phyloP scores from a whole-genome alignment of 192 early-diverging fungal species.

The Podila minutissima region DNA sequence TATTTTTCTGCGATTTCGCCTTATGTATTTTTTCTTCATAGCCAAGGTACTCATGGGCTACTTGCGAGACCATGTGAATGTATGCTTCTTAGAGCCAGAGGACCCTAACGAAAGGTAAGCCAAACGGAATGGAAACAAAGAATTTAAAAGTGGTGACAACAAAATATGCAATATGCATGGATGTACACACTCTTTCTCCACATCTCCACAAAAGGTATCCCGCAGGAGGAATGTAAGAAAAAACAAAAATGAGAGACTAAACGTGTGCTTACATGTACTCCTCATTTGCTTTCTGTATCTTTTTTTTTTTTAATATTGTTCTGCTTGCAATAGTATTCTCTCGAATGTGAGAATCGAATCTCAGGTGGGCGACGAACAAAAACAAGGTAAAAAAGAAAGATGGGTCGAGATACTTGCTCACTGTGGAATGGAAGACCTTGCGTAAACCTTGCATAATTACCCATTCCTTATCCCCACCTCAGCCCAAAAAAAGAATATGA shows the following conservation, averaged over 20 bases:
- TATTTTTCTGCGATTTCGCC: too few relatives aligned
- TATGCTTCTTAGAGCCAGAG: slow-evolving; percentile 79
- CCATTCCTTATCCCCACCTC: too few relatives aligned
- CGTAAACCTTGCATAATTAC: too few relatives aligned
- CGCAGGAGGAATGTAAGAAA: background rate
- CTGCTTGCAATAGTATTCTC: slow-evolving; percentile 53
- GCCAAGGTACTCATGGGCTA: slow-evolving; percentile 76
- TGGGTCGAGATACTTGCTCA: background rate
- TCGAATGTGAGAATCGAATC: slow-evolving; percentile 70
- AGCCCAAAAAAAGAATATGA: too few relatives aligned
- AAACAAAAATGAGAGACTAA: background rate
- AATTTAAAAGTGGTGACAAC: background rate
- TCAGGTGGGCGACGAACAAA: slow-evolving; percentile 70
- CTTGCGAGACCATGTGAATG: slow-evolving; percentile 68
- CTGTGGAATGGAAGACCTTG: background rate
- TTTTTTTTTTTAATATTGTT: background rate
- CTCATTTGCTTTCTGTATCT: background rate
- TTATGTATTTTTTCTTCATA: slow-evolving; percentile 7
- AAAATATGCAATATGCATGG: background rate
- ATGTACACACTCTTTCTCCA: too few relatives aligned
- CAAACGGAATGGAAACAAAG: background rate
- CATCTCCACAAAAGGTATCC: background rate
- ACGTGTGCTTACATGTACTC: background rate
- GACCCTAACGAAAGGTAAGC: slow-evolving; percentile 58
- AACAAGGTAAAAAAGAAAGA: slow-evolving; percentile 63